Evolutionary conservation across 176 grass and related monocot species (phyloP), one percentile per base, ranked within the genome.

Genomic region (Musa beccarii): DNA sequence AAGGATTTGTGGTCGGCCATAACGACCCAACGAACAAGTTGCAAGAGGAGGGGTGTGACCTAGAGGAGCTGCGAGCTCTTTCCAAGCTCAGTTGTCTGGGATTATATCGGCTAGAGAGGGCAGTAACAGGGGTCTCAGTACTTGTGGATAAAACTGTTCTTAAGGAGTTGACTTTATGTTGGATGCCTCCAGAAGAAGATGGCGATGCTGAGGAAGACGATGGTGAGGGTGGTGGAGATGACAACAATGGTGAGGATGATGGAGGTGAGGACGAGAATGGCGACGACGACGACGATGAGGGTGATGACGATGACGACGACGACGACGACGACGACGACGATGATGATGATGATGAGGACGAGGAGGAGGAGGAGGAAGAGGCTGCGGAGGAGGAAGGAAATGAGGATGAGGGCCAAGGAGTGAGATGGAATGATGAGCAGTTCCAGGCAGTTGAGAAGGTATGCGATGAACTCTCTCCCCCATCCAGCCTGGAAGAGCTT

Each of bases 61-160:
- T 96, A 2, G 72, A 87, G 75, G 82, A 96, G 79, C 69, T 96
- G 22, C 79, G 78, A 74, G n/a, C 25, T 25, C 78, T 92, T 79
- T 92, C 86, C 66, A 85, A 89, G 57, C 68, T 96, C 74, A 92
- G 89, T 77, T 81, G 82, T 66, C 87, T 96, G 52, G 78, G 82
- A 26, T 50, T 96, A 72, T 79, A 89, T 56, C 86, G 80, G 64
- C 53, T 96, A 53, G 89, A 92, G 76, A 96, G 85, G 29, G 83
- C 79, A 80, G 85, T 72, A 77, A 89, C 78, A 29, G 87, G 77
- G 50, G 81, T 85, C 72, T 51, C 69, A 69, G 85, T 83, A 51
- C 66, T 96, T 57, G 75, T 71, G 63, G 88, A 88, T 79, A 96
- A 90, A 63, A 76, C 68, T 63, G 86, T 87, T 52, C 78, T 96